phyloP scores from a whole-genome alignment of 2,329 filamentous ascomycete species.

The Xylaria sp. region DNA sequence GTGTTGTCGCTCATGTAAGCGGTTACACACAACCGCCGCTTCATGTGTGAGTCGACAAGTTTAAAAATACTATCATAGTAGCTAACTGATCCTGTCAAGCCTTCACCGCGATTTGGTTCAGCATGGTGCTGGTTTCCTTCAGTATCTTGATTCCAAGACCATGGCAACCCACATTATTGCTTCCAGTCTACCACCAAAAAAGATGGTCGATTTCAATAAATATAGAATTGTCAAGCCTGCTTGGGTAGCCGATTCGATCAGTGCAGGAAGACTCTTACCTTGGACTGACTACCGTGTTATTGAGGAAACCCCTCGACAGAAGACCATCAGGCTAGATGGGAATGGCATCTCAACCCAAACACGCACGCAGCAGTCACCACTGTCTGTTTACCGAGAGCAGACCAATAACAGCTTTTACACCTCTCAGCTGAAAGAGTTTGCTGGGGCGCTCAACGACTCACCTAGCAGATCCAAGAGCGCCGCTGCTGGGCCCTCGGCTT shows the following conservation, averaged over 20 bases:
- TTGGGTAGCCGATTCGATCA: constrained; percentile 92
- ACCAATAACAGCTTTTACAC: constrained; percentile 86
- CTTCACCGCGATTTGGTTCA: constrained; percentile 88
- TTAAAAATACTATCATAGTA: neutral
- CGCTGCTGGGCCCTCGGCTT: neutral
- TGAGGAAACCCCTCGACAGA: constrained; percentile 85
- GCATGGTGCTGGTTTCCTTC: constrained; percentile 93
- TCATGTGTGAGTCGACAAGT: constrained; percentile 68
- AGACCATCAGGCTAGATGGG: constrained; percentile 71
- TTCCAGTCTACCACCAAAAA: constrained; percentile 89
- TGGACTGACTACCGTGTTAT: constrained; percentile 89
- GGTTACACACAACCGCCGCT: constrained; percentile 96
- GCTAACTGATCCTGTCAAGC: constrained; percentile 46
- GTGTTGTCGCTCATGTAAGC: constrained; percentile 89
- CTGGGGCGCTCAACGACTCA: constrained; percentile 40
- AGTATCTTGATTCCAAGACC: constrained; percentile 95
- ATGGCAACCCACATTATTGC: constrained; percentile 96
- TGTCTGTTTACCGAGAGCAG: constrained; percentile 80
- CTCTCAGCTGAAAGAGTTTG: constrained; percentile 67
- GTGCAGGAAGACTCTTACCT: constrained; percentile 81
- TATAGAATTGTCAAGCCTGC: constrained; percentile 95
- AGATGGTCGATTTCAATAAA: constrained; percentile 84
- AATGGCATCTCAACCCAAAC: constrained; percentile 75
- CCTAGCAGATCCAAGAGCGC: constrained; percentile 34
- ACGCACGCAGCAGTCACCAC: constrained; percentile 61